Conservation (phyloP, 352 stramenopile species). For the Halophytophthora polymorphica region DNA sequence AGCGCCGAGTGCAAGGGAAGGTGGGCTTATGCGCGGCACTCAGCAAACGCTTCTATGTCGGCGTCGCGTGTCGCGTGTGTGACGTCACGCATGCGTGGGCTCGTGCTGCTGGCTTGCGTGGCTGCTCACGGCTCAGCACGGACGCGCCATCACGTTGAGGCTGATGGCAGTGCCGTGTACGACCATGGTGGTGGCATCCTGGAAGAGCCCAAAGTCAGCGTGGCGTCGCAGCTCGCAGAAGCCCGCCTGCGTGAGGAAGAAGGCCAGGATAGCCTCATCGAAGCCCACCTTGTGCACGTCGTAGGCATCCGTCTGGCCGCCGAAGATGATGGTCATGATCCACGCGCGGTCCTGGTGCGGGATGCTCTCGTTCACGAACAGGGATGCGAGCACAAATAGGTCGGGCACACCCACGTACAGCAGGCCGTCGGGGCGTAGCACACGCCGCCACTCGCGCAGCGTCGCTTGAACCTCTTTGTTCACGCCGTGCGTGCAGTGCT, state of each 20-base stretch:
- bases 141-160: slow-evolving; percentile 51
- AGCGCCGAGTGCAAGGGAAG: too few species aligned
- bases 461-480: slow-evolving; percentile 41
- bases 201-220: slow-evolving; percentile 50
- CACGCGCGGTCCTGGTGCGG: slow-evolving; percentile 48
- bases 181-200: slow-evolving; percentile 41
- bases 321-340: slow-evolving; percentile 78
- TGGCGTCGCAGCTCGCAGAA: slow-evolving; percentile 60
- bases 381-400: slow-evolving; percentile 45
- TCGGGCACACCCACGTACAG: slow-evolving; percentile 69
- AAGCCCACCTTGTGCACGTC: slow-evolving; percentile 84
- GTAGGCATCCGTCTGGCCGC: slow-evolving; percentile 57
- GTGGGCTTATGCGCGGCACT: too few species aligned
- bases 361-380: slow-evolving; percentile 58
- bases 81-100: neutral
- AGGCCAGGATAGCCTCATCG: slow-evolving; percentile 44
- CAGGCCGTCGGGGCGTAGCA: slow-evolving; percentile 52
- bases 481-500: slow-evolving; percentile 69
- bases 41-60: too few species aligned
- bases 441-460: slow-evolving; percentile 68
- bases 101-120: slow-evolving; percentile 7
- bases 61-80: neutral
- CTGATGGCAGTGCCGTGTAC: slow-evolving; percentile 54
- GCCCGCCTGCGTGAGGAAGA: slow-evolving; percentile 38
- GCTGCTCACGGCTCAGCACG: slow-evolving; percentile 21